Base-by-base conservation (phyloP, 352 stramenopile genomes). In the Phytophthora vignae region DNA sequence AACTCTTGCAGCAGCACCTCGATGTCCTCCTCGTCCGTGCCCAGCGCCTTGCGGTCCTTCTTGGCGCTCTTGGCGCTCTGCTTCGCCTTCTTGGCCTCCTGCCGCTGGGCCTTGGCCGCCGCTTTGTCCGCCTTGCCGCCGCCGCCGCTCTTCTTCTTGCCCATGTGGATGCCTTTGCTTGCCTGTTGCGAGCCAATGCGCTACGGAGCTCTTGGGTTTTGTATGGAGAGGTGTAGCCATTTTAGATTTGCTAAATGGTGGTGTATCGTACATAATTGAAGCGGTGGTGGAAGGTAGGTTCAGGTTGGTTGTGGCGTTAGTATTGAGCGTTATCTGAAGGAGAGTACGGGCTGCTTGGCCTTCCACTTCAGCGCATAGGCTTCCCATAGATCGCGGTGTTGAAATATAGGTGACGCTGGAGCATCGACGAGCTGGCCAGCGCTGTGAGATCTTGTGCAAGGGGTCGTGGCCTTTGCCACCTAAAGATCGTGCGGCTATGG, bases 71-170 rank as follows among this genome's bases (percentile, higher is more conserved):
- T 93, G 25, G 84, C 77, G 29, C 57, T 76, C 77, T 96, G 88
- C 69, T 96, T 96, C 73, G 82, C 84, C 77, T 95, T 95, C 79
- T 94, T 95, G 22, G 75, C 81, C 67, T 93, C 87, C 60, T 90
- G 88, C 38, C 87, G 87, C 69, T 91, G 81, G 25, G 84, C 79
- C 74, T 94, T 94, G 14, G 74, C 82, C 9, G 88, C 71, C 59
- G 90, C 85, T 65, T 92, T 94, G 71, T 94, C 86, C 25, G 64
- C 59, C 75, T 89, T 89, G 58, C 77, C 69, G 53, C 69, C 71
- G 52, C 73, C 74, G 19, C 58, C n/a, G n/a, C n/a, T 81, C 67
- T 92, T 94, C 77, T 89, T 89, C 76, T 94, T 94, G 50, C 55
- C 82, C 87, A 93, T 94, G 12, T 25, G 22, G 21, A 52, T 63